Evolutionary conservation across 768 basidiomycete species (phyloP).

Genomic region (Cystobasidium ongulense): DNA sequence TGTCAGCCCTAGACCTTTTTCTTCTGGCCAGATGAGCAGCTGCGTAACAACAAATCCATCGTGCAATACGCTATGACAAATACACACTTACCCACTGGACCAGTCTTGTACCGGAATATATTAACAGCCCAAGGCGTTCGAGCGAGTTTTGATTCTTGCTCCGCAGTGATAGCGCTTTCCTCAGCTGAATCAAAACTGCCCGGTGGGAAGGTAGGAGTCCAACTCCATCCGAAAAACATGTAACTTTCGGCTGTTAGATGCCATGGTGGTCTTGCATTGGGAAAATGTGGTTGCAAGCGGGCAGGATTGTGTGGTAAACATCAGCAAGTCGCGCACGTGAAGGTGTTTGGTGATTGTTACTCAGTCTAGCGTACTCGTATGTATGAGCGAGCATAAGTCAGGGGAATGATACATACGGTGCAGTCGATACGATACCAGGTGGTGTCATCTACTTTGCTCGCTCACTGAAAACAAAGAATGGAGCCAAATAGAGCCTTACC

Average conservation of each 20-base stretch:
- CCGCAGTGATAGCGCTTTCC: neutral
- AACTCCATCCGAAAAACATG: slow-evolving; percentile 17
- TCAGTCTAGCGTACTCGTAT: too few relatives aligned
- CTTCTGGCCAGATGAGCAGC: neutral
- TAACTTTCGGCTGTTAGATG: neutral
- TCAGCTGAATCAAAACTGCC: slow-evolving; percentile 15
- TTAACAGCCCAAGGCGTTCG: slow-evolving; percentile 16
- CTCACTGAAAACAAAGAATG: neutral
- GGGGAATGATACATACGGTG: neutral
- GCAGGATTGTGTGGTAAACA: too few relatives aligned
- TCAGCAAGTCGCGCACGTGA: too few relatives aligned
- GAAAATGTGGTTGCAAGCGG: neutral
- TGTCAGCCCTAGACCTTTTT: too few relatives aligned
- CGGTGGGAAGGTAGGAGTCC: neutral
- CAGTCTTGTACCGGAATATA: slow-evolving; percentile 16
- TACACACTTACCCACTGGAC: slow-evolving; percentile 6
- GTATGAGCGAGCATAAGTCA: too few relatives aligned
- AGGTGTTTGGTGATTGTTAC: too few relatives aligned
- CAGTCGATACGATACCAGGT: neutral
- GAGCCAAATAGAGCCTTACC: neutral
- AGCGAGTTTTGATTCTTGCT: neutral
- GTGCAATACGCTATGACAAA: too few relatives aligned
- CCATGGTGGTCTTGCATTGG: slow-evolving; percentile 3
- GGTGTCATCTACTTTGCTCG: neutral
- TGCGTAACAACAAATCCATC: too few relatives aligned